phyloP scores from a whole-genome alignment of 768 basidiomycete species.

The Psilocybe tampanensis region DNA sequence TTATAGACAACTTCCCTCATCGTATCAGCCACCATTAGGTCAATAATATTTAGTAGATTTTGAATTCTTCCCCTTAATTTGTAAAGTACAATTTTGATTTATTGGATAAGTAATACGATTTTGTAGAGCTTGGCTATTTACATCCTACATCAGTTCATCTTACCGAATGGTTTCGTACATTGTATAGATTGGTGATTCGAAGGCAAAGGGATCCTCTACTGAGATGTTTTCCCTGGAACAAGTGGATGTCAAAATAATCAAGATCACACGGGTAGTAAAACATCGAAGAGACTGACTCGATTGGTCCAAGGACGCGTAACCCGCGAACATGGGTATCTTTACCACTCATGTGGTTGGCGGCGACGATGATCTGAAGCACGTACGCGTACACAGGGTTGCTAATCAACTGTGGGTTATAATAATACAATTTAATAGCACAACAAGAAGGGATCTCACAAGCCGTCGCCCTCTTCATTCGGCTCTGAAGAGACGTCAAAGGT shows the following conservation, averaged over 20 bases:
- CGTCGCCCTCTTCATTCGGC: constrained; percentile 75
- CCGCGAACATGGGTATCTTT: constrained; percentile 99
- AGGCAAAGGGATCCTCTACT: constrained; percentile 76
- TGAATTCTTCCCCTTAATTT: constrained; percentile 13
- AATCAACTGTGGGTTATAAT: not conserved
- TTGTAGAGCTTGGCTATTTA: constrained; percentile 11
- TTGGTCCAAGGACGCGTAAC: constrained; percentile 81
- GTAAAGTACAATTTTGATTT: constrained; percentile 25
- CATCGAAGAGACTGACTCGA: constrained; percentile 54
- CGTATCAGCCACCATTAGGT: constrained; percentile 31
- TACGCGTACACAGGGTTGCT: constrained; percentile 91
- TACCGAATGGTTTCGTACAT: constrained; percentile 74
- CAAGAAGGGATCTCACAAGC: constrained; percentile 56
- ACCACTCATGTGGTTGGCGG: constrained; percentile 96
- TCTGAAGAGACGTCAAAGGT: constrained; percentile 84
- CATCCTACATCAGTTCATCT: constrained; percentile 15
- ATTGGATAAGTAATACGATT: constrained; percentile 21
- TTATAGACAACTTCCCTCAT: constrained; percentile 33
- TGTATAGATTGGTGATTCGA: constrained; percentile 62
- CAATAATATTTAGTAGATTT: constrained; percentile 13
- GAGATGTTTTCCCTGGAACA: constrained; percentile 30
- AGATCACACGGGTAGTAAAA: not conserved
- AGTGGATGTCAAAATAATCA: not conserved
- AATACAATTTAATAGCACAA: not conserved
- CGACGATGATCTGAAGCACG: constrained; percentile 86